These are phyloP conservation scores for Plantago major DNA, from an alignment of 257 asterid species.

Conservation along the genomic window DNA sequence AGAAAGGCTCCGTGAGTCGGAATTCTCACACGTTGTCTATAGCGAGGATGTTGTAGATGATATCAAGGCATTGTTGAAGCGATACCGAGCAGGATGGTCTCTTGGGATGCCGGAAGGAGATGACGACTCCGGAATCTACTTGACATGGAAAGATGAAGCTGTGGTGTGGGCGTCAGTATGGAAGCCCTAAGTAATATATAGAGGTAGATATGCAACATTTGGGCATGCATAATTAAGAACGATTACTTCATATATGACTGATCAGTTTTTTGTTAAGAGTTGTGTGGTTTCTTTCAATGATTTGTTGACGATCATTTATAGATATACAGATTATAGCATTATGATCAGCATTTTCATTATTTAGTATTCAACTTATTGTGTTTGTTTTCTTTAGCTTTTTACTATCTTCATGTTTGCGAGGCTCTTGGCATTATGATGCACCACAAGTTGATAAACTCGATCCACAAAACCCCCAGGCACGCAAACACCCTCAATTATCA, in stretches of 20 bases:
- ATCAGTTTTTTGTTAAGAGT: slow-evolving; percentile 34
- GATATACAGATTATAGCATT: background rate
- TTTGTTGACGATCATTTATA: background rate
- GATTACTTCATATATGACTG: slow-evolving; percentile 20
- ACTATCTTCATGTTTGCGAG: background rate
- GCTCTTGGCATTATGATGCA: slow-evolving; percentile 1
- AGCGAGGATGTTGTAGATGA: slow-evolving; percentile 81
- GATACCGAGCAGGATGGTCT: slow-evolving; percentile 77
- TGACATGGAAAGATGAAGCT: slow-evolving; percentile 80
- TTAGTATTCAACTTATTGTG: no score
- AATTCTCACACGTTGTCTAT: slow-evolving; percentile 33
- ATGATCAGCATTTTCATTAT: background rate
- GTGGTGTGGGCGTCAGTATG: slow-evolving; percentile 90
- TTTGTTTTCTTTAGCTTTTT: no score
- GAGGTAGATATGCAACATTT: background rate
- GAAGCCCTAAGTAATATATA: slow-evolving; percentile 42
- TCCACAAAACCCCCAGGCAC: no score
- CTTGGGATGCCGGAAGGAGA: slow-evolving; percentile 29
- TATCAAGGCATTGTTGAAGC: slow-evolving; percentile 63
- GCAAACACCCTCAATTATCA: no score
- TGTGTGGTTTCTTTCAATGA: slow-evolving; percentile 24
- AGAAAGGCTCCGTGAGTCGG: slow-evolving; percentile 42
- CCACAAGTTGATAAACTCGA: no score
- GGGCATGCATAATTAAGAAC: slow-evolving; percentile 1
- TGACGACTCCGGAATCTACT: slow-evolving; percentile 45